Base-by-base conservation (phyloP, 305 asterid genomes). In the Fraxinus dipetala region DNA sequence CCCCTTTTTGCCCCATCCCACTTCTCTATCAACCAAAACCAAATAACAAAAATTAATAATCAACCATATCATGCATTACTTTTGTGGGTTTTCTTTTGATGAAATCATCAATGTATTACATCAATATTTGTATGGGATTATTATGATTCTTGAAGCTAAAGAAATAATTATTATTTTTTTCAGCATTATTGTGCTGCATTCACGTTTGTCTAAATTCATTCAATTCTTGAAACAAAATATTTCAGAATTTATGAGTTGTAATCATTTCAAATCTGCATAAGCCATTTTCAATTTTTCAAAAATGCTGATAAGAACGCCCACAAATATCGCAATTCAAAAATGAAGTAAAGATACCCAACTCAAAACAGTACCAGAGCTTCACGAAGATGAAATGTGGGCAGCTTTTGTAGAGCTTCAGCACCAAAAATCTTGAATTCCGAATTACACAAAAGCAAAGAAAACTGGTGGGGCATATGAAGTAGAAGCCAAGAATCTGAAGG, bases 381-480 rank as follows among this genome's bases (percentile, higher is more conserved):
- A 40, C 79, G 78, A 75, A 76, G 34, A 38, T 78, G n/a, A 70
- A 72, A 74, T 82, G 84, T 35, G 86, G 69, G 76, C 28, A 65
- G 78, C 80, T 83, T 83, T 81, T 76, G 45, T 35, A 80, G 83
- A 80, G 84, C 76, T 80, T 81, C 31, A n/a, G 72, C 32, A 75
- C 81, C 83, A 85, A 81, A 83, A 85, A 87, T 86, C 86, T 87
- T 63, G 81, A 61, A 28, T 56, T 7, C 87, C 81, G 84, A 85
- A 82, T 20, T 7, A 43, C 54, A 28, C 84, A 80, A 79, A 84
- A 73, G 82, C 80, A 79, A 79, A 40, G 59, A 79, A 81, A 45
- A 63, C 75, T 86, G 65, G 24, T 76, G 83, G 76, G 74, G 30
- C 81, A 26, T 59, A 70, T 73, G 75, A 43, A 82, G 51, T 85